Conservation (phyloP, 2,329 filamentous ascomycete genomes). For the Dothistroma septosporum region DNA sequence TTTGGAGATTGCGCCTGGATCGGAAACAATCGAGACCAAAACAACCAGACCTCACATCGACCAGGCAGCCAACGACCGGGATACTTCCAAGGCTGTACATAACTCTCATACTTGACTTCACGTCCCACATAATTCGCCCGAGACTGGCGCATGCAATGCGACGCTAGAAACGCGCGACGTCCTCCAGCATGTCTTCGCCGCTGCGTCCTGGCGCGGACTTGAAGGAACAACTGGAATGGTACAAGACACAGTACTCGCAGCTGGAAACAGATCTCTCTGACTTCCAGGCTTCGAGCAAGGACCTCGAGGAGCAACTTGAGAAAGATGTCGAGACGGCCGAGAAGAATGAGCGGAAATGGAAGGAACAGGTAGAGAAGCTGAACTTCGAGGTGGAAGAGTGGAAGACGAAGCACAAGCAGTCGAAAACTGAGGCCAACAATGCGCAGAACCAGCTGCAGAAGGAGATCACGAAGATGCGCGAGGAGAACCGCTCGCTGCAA, state of each 20-base stretch:
- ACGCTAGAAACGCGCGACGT: constrained; percentile 31
- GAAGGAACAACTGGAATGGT: constrained; percentile 83
- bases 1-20: not conserved
- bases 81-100: not conserved
- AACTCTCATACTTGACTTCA: not conserved
- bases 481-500: constrained; percentile 75
- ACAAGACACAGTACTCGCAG: constrained; percentile 92
- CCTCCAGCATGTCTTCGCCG: constrained; percentile 33
- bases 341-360: constrained; percentile 79
- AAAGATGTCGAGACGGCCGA: constrained; percentile 94
- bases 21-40: not conserved
- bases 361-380: constrained; percentile 80
- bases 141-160: constrained; percentile 24
- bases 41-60: not conserved
- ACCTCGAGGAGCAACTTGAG: constrained; percentile 89
- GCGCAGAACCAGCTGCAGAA: constrained; percentile 88
- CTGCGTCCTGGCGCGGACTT: constrained; percentile 36
- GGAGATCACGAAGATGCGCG: constrained; percentile 87
- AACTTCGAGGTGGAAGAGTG: constrained; percentile 94
- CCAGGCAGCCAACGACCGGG: constrained; percentile 4
- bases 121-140: not conserved
- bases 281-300: constrained; percentile 89
- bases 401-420: constrained; percentile 98
- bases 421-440: constrained; percentile 78
- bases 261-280: constrained; percentile 87